These are phyloP conservation scores for Rosa hybrid DNA, from an alignment of 331 rosid genomes.

Conservation along the genomic window DNA sequence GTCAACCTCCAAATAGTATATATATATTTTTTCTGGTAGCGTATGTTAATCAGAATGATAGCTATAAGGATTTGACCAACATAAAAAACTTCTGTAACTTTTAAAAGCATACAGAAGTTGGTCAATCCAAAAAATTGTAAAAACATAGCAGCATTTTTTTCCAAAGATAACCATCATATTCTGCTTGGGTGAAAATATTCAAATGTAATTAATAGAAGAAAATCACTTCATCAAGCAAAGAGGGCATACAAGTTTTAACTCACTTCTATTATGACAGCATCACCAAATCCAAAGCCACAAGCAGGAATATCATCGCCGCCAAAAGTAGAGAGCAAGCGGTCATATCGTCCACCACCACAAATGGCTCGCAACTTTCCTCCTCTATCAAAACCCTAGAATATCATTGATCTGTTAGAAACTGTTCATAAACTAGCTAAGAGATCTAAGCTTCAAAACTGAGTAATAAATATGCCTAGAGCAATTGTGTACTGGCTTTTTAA, in stretches of 20 bases:
- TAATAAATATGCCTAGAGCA: neutral
- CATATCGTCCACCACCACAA: conserved; percentile 98
- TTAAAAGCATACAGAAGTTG: neutral
- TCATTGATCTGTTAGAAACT: neutral
- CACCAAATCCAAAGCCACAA: conserved; percentile 98
- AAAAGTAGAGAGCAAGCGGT: conserved; percentile 82
- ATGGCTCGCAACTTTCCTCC: conserved; percentile 96
- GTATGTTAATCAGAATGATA: neutral
- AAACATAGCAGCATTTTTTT: neutral
- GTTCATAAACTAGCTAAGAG: neutral
- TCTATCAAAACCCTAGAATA: conserved; percentile 78
- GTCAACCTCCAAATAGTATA: neutral
- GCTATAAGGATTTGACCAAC: neutral
- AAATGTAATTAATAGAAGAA: neutral
- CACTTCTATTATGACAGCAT: conserved; percentile 95
- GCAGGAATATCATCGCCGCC: conserved; percentile 94
- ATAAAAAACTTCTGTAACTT: neutral
- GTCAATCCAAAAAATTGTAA: neutral
- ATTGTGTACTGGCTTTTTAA: neutral
- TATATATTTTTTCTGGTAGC: no score
- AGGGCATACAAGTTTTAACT: conserved; percentile 26
- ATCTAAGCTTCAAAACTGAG: neutral
- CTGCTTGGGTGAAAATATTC: neutral
- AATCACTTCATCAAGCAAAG: neutral
- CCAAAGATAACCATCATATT: neutral